Evolutionary conservation across 257 asterid species (phyloP).

Genomic region (Scutellaria minor): DNA sequence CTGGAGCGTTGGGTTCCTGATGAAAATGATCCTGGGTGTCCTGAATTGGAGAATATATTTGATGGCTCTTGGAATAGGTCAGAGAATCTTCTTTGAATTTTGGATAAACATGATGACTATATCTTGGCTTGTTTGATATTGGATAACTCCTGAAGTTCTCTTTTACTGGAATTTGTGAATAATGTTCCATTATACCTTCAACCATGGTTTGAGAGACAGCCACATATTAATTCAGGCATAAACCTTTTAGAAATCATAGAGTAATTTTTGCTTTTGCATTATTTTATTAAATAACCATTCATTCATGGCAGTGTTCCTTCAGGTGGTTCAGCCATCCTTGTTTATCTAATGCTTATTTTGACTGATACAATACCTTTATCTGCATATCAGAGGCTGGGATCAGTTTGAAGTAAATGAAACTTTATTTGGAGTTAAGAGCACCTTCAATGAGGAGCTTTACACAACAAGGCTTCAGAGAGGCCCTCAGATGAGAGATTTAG

Average conservation of each 20-base stretch:
- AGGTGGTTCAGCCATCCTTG: slow-evolving; percentile 11
- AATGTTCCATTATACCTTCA: slow-evolving; percentile 11
- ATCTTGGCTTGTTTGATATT: slow-evolving; percentile 22
- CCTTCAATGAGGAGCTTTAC: slow-evolving; percentile 91
- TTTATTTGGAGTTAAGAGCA: slow-evolving; percentile 92
- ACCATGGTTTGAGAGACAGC: slow-evolving; percentile 7
- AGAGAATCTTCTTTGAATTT: slow-evolving; percentile 25
- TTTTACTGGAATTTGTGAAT: not conserved
- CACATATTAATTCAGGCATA: slow-evolving; percentile 12
- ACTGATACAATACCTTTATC: slow-evolving; percentile 17
- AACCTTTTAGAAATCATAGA: not conserved
- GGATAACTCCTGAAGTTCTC: slow-evolving; percentile 18
- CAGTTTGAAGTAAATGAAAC: slow-evolving; percentile 88
- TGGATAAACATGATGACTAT: slow-evolving; percentile 4
- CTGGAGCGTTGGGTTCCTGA: slow-evolving; percentile 96
- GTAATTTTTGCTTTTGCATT: not conserved
- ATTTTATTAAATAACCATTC: slow-evolving; percentile 19
- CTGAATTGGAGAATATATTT: slow-evolving; percentile 84
- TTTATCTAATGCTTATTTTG: slow-evolving; percentile 27
- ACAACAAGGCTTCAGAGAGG: slow-evolving; percentile 93
- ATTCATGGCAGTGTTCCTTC: slow-evolving; percentile 28
- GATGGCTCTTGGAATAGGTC: slow-evolving; percentile 89
- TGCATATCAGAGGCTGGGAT: slow-evolving; percentile 87
- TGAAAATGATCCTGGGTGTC: slow-evolving; percentile 71
- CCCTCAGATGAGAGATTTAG: slow-evolving; percentile 85